These are phyloP conservation scores for Beauveria brongniartii DNA, from an alignment of 2,329 filamentous ascomycete genomes.

Conservation along the genomic window DNA sequence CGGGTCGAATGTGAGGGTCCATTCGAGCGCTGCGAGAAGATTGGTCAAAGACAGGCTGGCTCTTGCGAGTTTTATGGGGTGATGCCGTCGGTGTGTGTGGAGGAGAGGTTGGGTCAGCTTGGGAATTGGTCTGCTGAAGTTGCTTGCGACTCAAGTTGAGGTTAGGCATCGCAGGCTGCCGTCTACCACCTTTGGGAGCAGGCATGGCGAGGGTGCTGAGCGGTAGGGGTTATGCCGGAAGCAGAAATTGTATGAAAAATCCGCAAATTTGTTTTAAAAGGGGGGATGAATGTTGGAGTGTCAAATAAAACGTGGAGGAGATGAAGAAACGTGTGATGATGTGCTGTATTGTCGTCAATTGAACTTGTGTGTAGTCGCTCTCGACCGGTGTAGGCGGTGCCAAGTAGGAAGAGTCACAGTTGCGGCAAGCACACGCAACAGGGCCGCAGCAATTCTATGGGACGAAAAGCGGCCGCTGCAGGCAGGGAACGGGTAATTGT, in stretches of 20 bases:
- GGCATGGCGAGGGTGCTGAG: conserved; percentile 18
- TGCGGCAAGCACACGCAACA: not conserved
- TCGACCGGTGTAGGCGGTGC: not conserved
- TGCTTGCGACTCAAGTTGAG: conserved; percentile 27
- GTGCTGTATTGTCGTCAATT: not conserved
- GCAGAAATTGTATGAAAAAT: not conserved
- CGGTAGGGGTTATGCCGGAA: not conserved
- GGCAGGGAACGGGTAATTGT: not conserved
- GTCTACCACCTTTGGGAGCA: conserved; percentile 24
- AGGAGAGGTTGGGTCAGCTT: conserved; percentile 36
- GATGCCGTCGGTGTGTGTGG: conserved; percentile 38
- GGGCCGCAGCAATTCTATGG: not conserved
- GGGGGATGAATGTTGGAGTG: not conserved
- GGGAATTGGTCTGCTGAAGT: conserved; percentile 12
- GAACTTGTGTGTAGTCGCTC: not conserved
- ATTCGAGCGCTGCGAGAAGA: conserved; percentile 20
- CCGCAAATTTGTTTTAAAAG: not conserved
- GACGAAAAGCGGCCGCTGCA: not conserved
- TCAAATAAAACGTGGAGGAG: not conserved
- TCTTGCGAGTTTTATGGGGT: conserved; percentile 26
- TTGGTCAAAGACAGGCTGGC: conserved; percentile 25
- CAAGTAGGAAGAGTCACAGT: not conserved
- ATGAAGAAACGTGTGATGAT: not conserved
- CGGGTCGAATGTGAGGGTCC: conserved; percentile 35
- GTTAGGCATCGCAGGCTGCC: conserved; percentile 34